These are phyloP conservation scores for Clavispora asparagi DNA, from an alignment of 805 yeast genomes.

Conservation along the genomic window DNA sequence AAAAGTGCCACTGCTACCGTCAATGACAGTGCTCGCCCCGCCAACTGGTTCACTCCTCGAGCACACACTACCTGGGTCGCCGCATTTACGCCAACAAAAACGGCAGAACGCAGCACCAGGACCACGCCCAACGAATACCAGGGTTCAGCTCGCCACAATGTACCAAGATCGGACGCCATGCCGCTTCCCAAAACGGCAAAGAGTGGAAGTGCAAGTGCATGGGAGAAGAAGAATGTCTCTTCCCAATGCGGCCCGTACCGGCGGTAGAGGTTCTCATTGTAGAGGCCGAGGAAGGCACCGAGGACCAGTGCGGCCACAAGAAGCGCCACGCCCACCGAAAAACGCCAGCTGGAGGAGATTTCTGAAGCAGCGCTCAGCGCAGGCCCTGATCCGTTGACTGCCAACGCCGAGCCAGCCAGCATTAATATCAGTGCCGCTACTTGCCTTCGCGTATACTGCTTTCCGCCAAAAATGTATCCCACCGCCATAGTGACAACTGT, in stretches of 20 bases:
- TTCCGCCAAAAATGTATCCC: constrained; percentile 44
- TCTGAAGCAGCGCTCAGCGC: neutral
- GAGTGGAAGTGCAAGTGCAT: constrained; percentile 50
- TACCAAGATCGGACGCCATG: constrained; percentile 9
- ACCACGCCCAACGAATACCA: neutral
- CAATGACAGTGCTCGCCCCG: constrained; percentile 54
- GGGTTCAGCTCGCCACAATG: constrained; percentile 1
- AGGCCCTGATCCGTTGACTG: constrained; percentile 14
- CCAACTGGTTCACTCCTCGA: constrained; percentile 60
- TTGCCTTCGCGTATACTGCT: constrained; percentile 42
- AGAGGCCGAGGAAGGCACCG: constrained; percentile 53
- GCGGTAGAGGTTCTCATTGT: constrained; percentile 46
- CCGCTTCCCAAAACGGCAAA: constrained; percentile 35
- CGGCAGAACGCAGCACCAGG: constrained; percentile 10
- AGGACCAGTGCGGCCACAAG: constrained; percentile 45
- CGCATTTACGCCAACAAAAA: constrained; percentile 15
- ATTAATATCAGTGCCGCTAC: constrained; percentile 46
- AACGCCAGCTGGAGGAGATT: constrained; percentile 1
- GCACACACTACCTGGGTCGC: constrained; percentile 44
- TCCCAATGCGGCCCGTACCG: constrained; percentile 58
- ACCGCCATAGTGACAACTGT: constrained; percentile 56
- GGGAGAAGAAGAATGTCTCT: constrained; percentile 60
- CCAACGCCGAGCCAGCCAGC: constrained; percentile 50
- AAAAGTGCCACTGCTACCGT: constrained; percentile 58
- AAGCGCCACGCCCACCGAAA: constrained; percentile 33